Base-by-base conservation (phyloP, 805 yeast genomes). In the Candida loeiensis region DNA sequence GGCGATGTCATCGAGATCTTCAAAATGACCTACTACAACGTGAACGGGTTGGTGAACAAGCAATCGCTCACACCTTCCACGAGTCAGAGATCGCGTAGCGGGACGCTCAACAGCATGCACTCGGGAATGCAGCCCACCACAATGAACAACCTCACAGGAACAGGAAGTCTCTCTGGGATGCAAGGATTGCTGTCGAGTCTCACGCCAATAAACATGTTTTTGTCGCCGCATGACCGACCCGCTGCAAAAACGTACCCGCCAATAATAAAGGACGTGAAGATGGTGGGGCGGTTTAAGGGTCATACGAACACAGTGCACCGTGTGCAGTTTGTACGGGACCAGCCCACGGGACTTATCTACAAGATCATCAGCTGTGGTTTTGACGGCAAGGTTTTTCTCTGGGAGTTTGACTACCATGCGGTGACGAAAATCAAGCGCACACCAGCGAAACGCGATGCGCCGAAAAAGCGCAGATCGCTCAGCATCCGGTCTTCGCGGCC, bases 1-100 rank as follows among this genome's bases (percentile, higher is more conserved):
- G 85, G 82, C 28, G 81, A 79, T 42, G 46, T 67, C 31, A 61
- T 69, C 26, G 73, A 68, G 43, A 53, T 66, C 6, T 68, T 66
- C 48, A 59, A 60, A 39, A 51, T 69, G 58, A 59, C 63, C 30
- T 69, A 66, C 53, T 68, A 66, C 48, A 68, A 68, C 44, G 62
- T 68, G 21, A 62, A 58, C 45, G 66, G 65, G 2, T 46, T 68
- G 13, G 45, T 67, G 33, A 48, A 42, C 45, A 24, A 46, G 44
- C 41, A 24, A 6, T 13, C 17, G 17, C 31, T 27, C 17, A 27
- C 31, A 11, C 31, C 31, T 17, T 27, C 31, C 4, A 27, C 31
- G 6, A 27, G 62, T 1, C 50, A 59, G 45, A 43, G 71, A 32
- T 66, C 71, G 14, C 56, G 71, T 45, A 65, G 71, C 47, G 71